A percentile compares a stretch with the other conserved stretches of the same genome.
Evolutionary conservation across 2,329 filamentous ascomycete species (phyloP).

Genomic region (Mycosphaerella sp.): DNA sequence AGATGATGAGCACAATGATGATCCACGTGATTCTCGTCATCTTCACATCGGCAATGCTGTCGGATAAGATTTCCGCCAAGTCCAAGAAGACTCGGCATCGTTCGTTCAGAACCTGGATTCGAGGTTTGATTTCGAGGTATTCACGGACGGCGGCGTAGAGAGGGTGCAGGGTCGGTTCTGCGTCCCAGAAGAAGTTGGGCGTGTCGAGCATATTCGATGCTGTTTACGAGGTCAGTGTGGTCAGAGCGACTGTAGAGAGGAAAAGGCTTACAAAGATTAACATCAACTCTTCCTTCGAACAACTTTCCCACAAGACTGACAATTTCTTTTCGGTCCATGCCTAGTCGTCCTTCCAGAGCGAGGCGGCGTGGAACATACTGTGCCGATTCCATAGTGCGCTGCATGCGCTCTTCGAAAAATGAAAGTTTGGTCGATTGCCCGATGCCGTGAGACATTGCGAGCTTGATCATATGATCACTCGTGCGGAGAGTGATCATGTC

Average conservation of each 20-base stretch:
- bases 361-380: conserved; percentile 86
- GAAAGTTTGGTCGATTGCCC: conserved; percentile 94
- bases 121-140: conserved; percentile 93
- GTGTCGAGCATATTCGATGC: conserved; percentile 94
- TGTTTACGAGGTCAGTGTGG: conserved; percentile 34
- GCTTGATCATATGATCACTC: conserved; percentile 97
- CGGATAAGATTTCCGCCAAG: conserved; percentile 86
- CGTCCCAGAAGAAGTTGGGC: conserved; percentile 98
- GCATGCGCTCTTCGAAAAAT: conserved; percentile 95
- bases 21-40: conserved; percentile 98
- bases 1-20: conserved; percentile 84
- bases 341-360: conserved; percentile 80
- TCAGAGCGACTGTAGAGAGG: not conserved
- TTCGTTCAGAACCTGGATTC: conserved; percentile 95
- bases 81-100: conserved; percentile 94
- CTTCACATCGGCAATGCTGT: conserved; percentile 86
- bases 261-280: conserved; percentile 80
- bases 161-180: conserved; percentile 87
- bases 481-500: conserved; percentile 98
- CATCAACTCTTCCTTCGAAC: conserved; percentile 91
- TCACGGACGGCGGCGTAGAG: conserved; percentile 92
- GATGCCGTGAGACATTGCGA: conserved; percentile 95
- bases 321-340: conserved; percentile 87
- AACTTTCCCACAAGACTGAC: conserved; percentile 83
- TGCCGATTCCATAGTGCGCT: conserved; percentile 83